These are phyloP conservation scores for Crotalaria pallida DNA, from an alignment of 306 rosid species.

Conservation along the genomic window DNA sequence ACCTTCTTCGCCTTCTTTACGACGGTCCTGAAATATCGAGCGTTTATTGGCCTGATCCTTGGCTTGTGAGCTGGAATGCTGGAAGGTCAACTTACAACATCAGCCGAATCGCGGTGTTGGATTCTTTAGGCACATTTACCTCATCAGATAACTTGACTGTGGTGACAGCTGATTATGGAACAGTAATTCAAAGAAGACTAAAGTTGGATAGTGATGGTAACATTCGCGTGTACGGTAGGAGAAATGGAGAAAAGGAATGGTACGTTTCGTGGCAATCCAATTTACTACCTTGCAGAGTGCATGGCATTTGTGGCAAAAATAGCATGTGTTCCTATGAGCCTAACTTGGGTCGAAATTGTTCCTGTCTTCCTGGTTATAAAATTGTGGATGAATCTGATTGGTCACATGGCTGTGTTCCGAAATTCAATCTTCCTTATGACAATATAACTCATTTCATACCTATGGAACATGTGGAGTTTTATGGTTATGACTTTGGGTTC, in stretches of 20 bases:
- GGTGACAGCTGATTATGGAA: constrained; percentile 37
- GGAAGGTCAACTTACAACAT: constrained; percentile 38
- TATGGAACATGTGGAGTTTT: constrained; percentile 31
- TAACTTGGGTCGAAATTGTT: constrained; percentile 15
- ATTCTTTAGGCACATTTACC: constrained; percentile 37
- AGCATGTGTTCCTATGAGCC: constrained; percentile 29
- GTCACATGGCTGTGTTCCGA: constrained; percentile 40
- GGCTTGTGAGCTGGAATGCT: constrained; percentile 28
- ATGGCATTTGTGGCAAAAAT: constrained; percentile 48
- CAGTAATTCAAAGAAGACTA: constrained; percentile 32
- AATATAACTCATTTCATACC: not conserved
- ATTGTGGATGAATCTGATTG: constrained; percentile 25
- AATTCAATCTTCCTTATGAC: constrained; percentile 26
- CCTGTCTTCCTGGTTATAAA: constrained; percentile 39
- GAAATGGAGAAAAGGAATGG: constrained; percentile 25
- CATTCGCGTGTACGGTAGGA: constrained; percentile 38
- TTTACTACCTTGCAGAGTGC: constrained; percentile 34
- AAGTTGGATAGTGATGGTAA: constrained; percentile 51
- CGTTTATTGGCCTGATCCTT: constrained; percentile 52
- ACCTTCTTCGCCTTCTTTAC: constrained; percentile 45
- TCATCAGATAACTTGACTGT: constrained; percentile 43
- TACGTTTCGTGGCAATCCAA: constrained; percentile 45
- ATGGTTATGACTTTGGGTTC: constrained; percentile 37
- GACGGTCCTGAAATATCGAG: constrained; percentile 46
- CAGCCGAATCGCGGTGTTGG: constrained; percentile 36